Evolutionary conservation across 2,329 filamentous ascomycete genomes (phyloP).

Genomic region (Cyphellophora attinorum): DNA sequence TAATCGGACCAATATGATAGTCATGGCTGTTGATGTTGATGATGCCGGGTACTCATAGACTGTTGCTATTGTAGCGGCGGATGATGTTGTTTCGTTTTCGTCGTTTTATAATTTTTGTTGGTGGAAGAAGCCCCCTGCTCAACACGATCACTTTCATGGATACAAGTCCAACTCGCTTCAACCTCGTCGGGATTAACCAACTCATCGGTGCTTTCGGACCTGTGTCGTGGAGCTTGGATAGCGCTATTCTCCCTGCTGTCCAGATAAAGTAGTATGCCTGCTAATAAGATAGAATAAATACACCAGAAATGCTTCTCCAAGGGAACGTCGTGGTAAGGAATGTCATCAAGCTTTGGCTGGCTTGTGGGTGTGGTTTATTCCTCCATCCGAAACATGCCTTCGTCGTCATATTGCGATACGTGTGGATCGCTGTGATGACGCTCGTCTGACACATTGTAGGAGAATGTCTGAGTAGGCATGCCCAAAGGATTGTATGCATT

Average conservation of each 20-base stretch:
- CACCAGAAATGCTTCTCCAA: neutral
- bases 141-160: slow-evolving; percentile 16
- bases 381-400: slow-evolving; percentile 97
- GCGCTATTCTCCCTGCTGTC: slow-evolving; percentile 4
- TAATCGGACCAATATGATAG: no score
- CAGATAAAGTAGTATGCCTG: neutral
- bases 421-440: slow-evolving; percentile 59
- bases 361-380: slow-evolving; percentile 43
- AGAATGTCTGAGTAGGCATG: slow-evolving; percentile 32
- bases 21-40: no score
- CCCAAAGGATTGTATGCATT: slow-evolving; percentile 32
- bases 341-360: slow-evolving; percentile 2
- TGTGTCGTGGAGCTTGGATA: slow-evolving; percentile 17
- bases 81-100: slow-evolving; percentile 1
- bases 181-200: slow-evolving; percentile 19
- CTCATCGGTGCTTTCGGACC: slow-evolving; percentile 19
- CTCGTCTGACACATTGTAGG: slow-evolving; percentile 39
- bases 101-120: neutral
- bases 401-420: slow-evolving; percentile 56
- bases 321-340: slow-evolving; percentile 1
- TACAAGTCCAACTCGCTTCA: slow-evolving; percentile 21
- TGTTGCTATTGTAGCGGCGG: no score
- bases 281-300: slow-evolving; percentile 1
- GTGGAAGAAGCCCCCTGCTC: slow-evolving; percentile 12
- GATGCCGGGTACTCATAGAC: no score